Percentiles rank a stretch among this genome's conserved stretches.
Evolutionary conservation across 23 red algal species (phyloP).

Genomic region (Gracilaria domingensis): DNA sequence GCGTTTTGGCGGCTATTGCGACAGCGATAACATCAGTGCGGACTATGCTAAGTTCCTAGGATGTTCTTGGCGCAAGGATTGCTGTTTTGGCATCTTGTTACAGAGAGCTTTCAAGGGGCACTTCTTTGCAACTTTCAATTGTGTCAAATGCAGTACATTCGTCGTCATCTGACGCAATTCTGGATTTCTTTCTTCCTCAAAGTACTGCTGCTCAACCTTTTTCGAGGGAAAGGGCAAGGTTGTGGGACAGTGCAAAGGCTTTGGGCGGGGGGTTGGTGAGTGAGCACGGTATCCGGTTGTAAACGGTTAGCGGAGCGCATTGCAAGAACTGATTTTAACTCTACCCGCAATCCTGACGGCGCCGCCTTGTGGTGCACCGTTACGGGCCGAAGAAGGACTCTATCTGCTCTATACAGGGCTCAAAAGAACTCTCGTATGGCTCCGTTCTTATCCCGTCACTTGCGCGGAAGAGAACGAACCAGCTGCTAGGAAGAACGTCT

Average conservation of each 20-base stretch:
- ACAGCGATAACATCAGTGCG: slow-evolving; percentile 25
- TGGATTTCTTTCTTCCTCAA: slow-evolving; percentile 57
- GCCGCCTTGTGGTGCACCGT: slow-evolving; percentile 81
- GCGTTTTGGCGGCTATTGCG: slow-evolving; percentile 50
- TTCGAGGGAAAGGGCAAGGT: not conserved
- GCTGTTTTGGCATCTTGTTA: slow-evolving; percentile 57
- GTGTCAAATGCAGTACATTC: slow-evolving; percentile 76
- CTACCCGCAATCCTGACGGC: slow-evolving; percentile 54
- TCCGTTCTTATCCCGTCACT: slow-evolving; percentile 71
- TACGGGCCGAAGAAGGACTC: slow-evolving; percentile 37
- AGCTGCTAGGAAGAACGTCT: slow-evolving; percentile 88
- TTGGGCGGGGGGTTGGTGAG: slow-evolving; percentile 81
- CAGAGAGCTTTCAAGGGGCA: slow-evolving; percentile 33
- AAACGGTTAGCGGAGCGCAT: slow-evolving; percentile 66
- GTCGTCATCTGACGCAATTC: slow-evolving; percentile 68
- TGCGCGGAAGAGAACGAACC: slow-evolving; percentile 41
- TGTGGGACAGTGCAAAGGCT: slow-evolving; percentile 55
- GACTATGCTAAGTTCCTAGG: slow-evolving; percentile 45
- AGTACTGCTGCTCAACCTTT: not conserved
- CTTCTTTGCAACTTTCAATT: slow-evolving; percentile 27
- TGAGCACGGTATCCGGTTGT: slow-evolving; percentile 28
- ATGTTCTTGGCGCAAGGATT: slow-evolving; percentile 46
- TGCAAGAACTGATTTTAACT: slow-evolving; percentile 58
- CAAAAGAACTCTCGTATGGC: slow-evolving; percentile 61
- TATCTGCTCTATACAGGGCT: slow-evolving; percentile 65